phyloP scores from a whole-genome alignment of 805 yeast species.

The Wickerhamomyces sydowiorum region DNA sequence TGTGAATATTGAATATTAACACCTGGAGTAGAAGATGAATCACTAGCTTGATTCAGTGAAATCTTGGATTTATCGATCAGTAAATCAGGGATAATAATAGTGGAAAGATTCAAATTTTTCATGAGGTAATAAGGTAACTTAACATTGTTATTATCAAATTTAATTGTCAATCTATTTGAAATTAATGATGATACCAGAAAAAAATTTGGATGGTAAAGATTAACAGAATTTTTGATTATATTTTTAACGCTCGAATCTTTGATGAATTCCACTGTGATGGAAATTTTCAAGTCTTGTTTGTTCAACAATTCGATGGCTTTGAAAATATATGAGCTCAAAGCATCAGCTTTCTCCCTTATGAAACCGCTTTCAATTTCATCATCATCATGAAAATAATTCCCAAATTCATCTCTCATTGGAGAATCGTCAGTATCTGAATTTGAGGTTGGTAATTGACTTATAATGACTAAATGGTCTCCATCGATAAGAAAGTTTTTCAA shows the following conservation, averaged over 20 bases:
- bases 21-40: background rate
- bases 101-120: slow-evolving; percentile 15
- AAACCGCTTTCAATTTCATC: slow-evolving; percentile 6
- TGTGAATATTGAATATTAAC: background rate
- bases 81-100: slow-evolving; percentile 15
- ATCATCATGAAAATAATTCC: slow-evolving; percentile 9
- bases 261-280: slow-evolving; percentile 20
- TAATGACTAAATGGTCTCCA: slow-evolving; percentile 20
- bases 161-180: slow-evolving; percentile 6
- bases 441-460: slow-evolving; percentile 13
- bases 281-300: slow-evolving; percentile 11
- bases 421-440: background rate
- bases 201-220: slow-evolving; percentile 17
- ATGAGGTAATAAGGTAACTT: slow-evolving; percentile 16
- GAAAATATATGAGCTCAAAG: slow-evolving; percentile 11
- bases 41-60: background rate
- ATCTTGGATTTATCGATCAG: slow-evolving; percentile 2
- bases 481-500: slow-evolving; percentile 13
- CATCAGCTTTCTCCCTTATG: slow-evolving; percentile 9
- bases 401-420: slow-evolving; percentile 6
- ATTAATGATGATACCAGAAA: slow-evolving; percentile 12
- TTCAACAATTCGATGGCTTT: slow-evolving; percentile 6
- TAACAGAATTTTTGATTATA: slow-evolving; percentile 11
- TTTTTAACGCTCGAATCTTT: slow-evolving; percentile 10
- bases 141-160: slow-evolving; percentile 1